phyloP scores from a whole-genome alignment of 164 flowering plant genomes.

The Umbilicus rupestris region DNA sequence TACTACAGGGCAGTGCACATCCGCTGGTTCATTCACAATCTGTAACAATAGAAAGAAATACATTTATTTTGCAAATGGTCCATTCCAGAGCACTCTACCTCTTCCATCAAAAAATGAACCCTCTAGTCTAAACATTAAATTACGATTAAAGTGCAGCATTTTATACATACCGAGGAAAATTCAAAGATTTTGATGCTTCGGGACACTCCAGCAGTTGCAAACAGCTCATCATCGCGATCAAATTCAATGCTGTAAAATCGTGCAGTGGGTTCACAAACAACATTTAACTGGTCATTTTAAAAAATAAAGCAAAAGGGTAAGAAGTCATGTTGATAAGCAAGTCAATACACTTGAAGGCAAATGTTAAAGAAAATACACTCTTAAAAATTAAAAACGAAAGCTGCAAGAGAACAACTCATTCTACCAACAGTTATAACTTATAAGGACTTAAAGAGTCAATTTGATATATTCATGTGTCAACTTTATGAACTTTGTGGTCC shows the following conservation, averaged over 20 bases:
- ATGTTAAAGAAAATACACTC: neutral
- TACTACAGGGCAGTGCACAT: slow-evolving; percentile 71
- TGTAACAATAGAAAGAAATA: slow-evolving; percentile 15
- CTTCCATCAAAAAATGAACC: no score
- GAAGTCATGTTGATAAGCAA: neutral
- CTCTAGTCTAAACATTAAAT: neutral
- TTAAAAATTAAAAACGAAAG: neutral
- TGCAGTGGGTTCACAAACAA: neutral
- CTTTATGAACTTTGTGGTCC: neutral
- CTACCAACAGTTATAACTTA: neutral
- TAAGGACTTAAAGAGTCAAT: neutral
- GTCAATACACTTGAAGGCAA: no score
- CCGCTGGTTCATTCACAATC: slow-evolving; percentile 84
- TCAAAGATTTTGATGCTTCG: slow-evolving; percentile 83
- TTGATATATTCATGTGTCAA: neutral
- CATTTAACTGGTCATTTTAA: neutral
- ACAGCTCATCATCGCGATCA: slow-evolving; percentile 80
- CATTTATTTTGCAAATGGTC: neutral
- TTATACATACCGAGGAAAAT: slow-evolving; percentile 54
- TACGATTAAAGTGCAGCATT: neutral
- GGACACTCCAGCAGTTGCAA: slow-evolving; percentile 97
- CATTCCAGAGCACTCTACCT: neutral
- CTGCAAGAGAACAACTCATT: neutral
- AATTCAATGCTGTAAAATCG: slow-evolving; percentile 69
- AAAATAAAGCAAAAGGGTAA: neutral